A percentile compares a stretch with the other conserved stretches of the same genome.
These are phyloP conservation scores for Thraustochytrium sp. DNA, from an alignment of 352 stramenopile genomes.

Conservation along the genomic window DNA sequence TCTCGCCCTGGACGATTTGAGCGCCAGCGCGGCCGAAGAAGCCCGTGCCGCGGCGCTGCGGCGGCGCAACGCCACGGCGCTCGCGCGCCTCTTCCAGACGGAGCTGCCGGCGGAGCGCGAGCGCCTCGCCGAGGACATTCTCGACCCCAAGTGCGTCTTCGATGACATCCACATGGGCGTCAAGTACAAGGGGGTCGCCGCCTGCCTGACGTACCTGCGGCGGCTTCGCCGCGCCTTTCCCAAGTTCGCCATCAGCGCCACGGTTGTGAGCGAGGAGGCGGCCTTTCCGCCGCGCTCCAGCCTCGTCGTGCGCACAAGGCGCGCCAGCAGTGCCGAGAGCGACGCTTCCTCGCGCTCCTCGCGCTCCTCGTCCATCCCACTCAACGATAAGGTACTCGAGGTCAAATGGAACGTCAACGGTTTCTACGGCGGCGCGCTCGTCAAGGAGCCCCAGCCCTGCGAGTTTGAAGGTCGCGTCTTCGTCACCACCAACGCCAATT, in stretches of 20 bases:
- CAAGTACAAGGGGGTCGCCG: conserved; percentile 35
- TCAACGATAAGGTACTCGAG: conserved; percentile 18
- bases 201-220: conserved; percentile 1
- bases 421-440: conserved; percentile 22
- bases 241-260: background rate
- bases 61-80: background rate
- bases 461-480: conserved; percentile 3
- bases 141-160: conserved; percentile 38
- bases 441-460: background rate
- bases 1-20: background rate
- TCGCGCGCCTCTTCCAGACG: background rate
- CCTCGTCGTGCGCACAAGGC: background rate
- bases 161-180: conserved; percentile 41
- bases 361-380: background rate
- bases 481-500: background rate
- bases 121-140: conserved; percentile 24
- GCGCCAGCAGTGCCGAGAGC: background rate
- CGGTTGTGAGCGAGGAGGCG: background rate
- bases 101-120: background rate
- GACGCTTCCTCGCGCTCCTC: background rate
- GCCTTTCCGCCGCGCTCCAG: background rate
- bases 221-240: conserved; percentile 22
- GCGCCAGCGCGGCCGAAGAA: background rate
- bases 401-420: conserved; percentile 4
- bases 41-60: background rate